phyloP scores from a whole-genome alignment of 2,329 filamentous ascomycete species.

The Periglandula ipomoeae region DNA sequence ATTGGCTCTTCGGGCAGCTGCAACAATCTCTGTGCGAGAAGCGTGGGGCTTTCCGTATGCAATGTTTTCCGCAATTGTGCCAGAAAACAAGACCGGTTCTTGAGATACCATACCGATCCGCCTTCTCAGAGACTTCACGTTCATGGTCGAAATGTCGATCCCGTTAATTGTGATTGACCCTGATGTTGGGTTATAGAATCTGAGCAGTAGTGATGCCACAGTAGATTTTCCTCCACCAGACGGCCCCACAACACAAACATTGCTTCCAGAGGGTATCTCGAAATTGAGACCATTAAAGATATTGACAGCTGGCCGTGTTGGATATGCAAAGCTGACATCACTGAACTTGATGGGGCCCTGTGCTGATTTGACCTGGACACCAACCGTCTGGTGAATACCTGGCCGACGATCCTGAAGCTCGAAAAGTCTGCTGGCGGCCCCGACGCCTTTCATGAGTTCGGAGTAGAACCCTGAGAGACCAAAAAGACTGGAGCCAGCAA shows the following conservation, averaged over 20 bases:
- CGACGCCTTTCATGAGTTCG: slow-evolving; percentile 97
- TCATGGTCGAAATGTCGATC: slow-evolving; percentile 74
- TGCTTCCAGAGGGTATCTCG: slow-evolving; percentile 83
- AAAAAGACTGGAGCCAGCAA: slow-evolving; percentile 75
- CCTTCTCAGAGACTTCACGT: slow-evolving; percentile 83
- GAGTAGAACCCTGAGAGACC: slow-evolving; percentile 95
- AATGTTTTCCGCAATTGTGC: slow-evolving; percentile 81
- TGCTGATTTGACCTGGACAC: slow-evolving; percentile 69
- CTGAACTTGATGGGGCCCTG: slow-evolving; percentile 83
- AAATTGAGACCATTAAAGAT: slow-evolving; percentile 90
- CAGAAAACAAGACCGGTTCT: slow-evolving; percentile 87
- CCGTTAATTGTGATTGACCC: slow-evolving; percentile 79
- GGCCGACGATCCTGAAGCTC: slow-evolving; percentile 88
- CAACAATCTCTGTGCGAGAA: slow-evolving; percentile 69
- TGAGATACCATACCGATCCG: slow-evolving; percentile 94
- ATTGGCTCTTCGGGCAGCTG: slow-evolving; percentile 84
- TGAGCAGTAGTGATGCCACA: slow-evolving; percentile 79
- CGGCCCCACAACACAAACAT: slow-evolving; percentile 92
- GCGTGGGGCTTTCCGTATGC: slow-evolving; percentile 80
- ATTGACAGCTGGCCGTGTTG: slow-evolving; percentile 79
- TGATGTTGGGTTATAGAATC: slow-evolving; percentile 78
- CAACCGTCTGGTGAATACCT: slow-evolving; percentile 78
- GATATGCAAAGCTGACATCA: slow-evolving; percentile 82
- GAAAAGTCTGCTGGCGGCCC: slow-evolving; percentile 90
- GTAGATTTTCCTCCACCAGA: slow-evolving; percentile 96